Conservation (phyloP, 2,329 filamentous ascomycete genomes). For the Pseudodiploospora longispora region DNA sequence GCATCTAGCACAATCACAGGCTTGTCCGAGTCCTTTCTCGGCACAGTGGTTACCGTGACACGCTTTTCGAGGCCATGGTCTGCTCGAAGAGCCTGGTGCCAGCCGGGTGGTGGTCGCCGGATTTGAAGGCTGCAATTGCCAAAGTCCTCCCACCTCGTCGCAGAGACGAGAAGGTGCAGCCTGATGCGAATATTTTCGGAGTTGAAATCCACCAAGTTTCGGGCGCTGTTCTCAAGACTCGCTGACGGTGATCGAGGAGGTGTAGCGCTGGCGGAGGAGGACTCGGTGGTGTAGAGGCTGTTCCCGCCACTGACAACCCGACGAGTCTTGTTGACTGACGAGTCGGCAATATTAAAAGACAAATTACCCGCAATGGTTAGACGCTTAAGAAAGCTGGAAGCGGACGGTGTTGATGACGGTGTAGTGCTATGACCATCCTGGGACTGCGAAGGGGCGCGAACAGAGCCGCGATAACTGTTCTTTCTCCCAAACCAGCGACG, state of each 20-base stretch:
- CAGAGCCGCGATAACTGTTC: constrained; percentile 57
- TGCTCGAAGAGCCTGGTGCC: constrained; percentile 49
- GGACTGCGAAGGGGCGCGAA: constrained; percentile 55
- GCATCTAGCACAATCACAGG: constrained; percentile 69
- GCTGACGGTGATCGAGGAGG: constrained; percentile 51
- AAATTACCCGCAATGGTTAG: constrained; percentile 64
- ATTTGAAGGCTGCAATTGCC: constrained; percentile 80
- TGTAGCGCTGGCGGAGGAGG: constrained; percentile 40
- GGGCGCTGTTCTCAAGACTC: constrained; percentile 43
- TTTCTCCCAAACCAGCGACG: constrained; percentile 54
- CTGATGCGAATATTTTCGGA: constrained; percentile 68
- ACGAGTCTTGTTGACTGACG: constrained; percentile 55
- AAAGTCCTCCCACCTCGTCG: constrained; percentile 83
- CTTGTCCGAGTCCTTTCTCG: constrained; percentile 47
- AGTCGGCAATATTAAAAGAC: constrained; percentile 73
- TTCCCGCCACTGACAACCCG: constrained; percentile 44
- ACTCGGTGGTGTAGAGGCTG: constrained; percentile 48
- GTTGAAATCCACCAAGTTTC: constrained; percentile 55
- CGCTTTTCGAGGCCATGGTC: constrained; percentile 72
- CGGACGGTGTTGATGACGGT: constrained; percentile 52
- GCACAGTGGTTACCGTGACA: constrained; percentile 68
- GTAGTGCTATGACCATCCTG: constrained; percentile 67
- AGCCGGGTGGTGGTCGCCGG: constrained; percentile 60
- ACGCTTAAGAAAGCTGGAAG: constrained; percentile 71
- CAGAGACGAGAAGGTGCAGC: constrained; percentile 69